phyloP scores from a whole-genome alignment of 2,329 filamentous ascomycete genomes.

The Decorospora gaudefroyi region DNA sequence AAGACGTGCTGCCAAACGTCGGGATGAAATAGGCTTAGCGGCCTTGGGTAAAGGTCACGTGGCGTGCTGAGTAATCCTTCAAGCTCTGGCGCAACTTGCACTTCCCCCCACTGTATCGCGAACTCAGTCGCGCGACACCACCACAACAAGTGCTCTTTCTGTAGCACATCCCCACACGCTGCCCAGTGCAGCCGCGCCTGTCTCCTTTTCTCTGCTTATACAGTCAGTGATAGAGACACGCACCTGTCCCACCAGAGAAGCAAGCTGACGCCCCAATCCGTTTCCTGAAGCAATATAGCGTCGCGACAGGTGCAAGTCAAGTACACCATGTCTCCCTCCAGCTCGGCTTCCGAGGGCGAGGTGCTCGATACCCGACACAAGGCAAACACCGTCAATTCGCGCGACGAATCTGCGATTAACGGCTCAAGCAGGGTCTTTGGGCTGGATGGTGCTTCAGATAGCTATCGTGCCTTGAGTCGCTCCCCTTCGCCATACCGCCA shows the following conservation, averaged over 20 bases:
- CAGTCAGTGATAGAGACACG: conserved; percentile 47
- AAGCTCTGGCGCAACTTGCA: conserved; percentile 16
- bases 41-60: too few species aligned
- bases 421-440: conserved; percentile 39
- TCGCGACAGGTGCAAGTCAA: conserved; percentile 11
- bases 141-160: conserved; percentile 19
- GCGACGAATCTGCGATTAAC: conserved; percentile 42
- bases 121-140: conserved; percentile 16
- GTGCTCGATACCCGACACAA: conserved; percentile 36
- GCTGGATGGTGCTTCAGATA: conserved; percentile 36
- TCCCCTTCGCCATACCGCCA: conserved; percentile 41
- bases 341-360: conserved; percentile 41
- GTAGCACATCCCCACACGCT: conserved; percentile 7
- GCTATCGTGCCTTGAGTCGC: conserved; percentile 33
- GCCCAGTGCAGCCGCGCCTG: conserved; percentile 16
- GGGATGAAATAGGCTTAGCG: too few species aligned
- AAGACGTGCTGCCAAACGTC: too few species aligned
- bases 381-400: conserved; percentile 43
- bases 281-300: conserved; percentile 16
- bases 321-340: conserved; percentile 33
- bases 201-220: conserved; percentile 33
- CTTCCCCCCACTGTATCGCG: conserved; percentile 19
- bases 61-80: conserved; percentile 2
- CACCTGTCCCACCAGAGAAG: conserved; percentile 32
- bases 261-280: conserved; percentile 37